Evolutionary conservation across 75 land plant genomes (phyloP).

Genomic region (Pseudotsuga menziesii): DNA sequence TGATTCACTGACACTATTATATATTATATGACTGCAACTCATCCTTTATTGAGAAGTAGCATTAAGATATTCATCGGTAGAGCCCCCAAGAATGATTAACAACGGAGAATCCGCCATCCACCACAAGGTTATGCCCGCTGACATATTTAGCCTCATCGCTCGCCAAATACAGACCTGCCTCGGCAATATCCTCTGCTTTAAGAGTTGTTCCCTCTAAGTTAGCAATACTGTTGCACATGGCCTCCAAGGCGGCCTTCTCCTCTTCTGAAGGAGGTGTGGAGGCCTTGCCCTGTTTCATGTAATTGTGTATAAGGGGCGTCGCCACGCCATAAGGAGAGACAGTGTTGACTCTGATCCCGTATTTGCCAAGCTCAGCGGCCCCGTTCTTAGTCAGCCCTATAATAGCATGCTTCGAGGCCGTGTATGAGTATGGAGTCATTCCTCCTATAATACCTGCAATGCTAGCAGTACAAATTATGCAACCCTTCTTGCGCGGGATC

Average conservation of each 20-base stretch:
- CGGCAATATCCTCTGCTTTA: conserved; percentile 44
- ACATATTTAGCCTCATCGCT: conserved; percentile 57
- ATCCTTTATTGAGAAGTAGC: too few species aligned
- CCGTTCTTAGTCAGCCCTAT: conserved; percentile 51
- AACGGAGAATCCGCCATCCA: conserved; percentile 61
- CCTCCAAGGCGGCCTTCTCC: conserved; percentile 48
- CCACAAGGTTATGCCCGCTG: conserved; percentile 64
- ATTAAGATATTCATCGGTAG: too few species aligned
- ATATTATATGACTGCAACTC: too few species aligned
- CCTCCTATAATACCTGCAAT: conserved; percentile 48
- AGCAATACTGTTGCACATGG: conserved; percentile 39
- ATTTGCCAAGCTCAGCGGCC: conserved; percentile 52
- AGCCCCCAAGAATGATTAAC: too few species aligned
- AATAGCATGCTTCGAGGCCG: conserved; percentile 57
- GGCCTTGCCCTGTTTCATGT: conserved; percentile 12
- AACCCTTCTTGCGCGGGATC: conserved; percentile 38
- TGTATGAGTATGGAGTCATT: conserved; percentile 48
- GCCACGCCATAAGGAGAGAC: too few species aligned
- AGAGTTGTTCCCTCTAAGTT: conserved; percentile 27
- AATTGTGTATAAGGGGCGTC: too few species aligned
- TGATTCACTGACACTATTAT: too few species aligned
- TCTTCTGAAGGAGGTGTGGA: conserved; percentile 47
- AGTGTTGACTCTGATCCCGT: conserved; percentile 31
- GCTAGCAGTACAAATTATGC: conserved; percentile 56
- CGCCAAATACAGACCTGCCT: conserved; percentile 52